Conservation (phyloP, 164 flowering plant species). For the Paratinospora sagittata region DNA sequence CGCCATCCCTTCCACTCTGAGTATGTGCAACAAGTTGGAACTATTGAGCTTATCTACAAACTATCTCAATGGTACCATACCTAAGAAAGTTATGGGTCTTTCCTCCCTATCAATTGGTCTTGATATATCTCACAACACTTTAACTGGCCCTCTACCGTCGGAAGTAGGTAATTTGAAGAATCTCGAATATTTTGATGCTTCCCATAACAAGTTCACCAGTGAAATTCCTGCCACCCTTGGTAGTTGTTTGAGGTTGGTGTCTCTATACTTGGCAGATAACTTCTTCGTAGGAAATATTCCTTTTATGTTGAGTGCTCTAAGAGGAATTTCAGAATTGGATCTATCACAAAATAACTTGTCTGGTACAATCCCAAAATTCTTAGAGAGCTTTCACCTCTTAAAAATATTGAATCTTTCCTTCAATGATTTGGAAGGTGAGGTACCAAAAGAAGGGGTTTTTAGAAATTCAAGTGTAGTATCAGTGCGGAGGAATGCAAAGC, state of each 20-base stretch:
- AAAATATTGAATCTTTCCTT: neutral
- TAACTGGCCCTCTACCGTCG: no score
- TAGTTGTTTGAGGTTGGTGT: slow-evolving; percentile 22
- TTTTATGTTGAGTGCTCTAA: neutral
- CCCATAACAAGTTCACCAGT: no score
- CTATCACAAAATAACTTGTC: slow-evolving; percentile 14
- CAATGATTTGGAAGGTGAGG: slow-evolving; percentile 1
- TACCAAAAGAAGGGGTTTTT: slow-evolving; percentile 1
- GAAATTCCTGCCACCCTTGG: no score
- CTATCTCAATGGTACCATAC: no score
- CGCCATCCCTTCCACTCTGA: no score
- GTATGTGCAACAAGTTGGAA: no score
- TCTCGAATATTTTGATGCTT: no score
- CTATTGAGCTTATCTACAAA: no score
- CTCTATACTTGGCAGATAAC: neutral
- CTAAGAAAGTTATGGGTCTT: no score
- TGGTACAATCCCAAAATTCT: slow-evolving; percentile 14
- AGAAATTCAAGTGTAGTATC: slow-evolving; percentile 1
- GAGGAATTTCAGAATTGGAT: neutral
- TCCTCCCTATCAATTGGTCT: no score
- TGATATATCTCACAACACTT: no score
- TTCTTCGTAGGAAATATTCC: neutral
- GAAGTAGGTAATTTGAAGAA: no score
- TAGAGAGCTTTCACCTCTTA: neutral
- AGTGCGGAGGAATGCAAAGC: neutral